Percentiles rank a stretch among this genome's conserved stretches.
These are phyloP conservation scores for Psidium guajava DNA, from an alignment of 345 rosid genomes.

Conservation along the genomic window DNA sequence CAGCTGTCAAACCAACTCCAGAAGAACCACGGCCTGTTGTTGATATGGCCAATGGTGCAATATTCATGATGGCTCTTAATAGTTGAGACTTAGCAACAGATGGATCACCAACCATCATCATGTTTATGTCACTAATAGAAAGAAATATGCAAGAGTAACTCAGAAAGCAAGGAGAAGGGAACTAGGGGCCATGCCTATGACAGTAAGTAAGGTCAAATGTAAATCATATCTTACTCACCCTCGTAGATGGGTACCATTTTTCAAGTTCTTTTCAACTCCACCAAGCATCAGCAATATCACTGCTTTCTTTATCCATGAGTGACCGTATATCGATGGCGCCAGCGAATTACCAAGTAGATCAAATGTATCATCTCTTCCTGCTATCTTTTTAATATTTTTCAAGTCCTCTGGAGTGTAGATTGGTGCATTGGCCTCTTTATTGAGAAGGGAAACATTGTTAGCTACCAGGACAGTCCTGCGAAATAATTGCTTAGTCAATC, in stretches of 20 bases:
- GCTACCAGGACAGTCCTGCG: constrained; percentile 89
- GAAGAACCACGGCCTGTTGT: constrained; percentile 99
- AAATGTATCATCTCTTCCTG: constrained; percentile 77
- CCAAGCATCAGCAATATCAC: constrained; percentile 88
- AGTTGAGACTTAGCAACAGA: constrained; percentile 99
- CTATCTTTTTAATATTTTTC: constrained; percentile 77
- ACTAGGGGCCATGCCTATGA: neutral
- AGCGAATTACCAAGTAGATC: constrained; percentile 85
- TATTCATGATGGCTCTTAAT: constrained; percentile 90
- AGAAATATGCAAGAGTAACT: neutral
- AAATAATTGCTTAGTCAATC: neutral
- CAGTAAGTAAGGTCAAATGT: neutral
- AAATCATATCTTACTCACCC: constrained; percentile 45
- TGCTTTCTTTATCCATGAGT: constrained; percentile 96
- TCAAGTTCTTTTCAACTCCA: constrained; percentile 90
- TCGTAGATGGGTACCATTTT: constrained; percentile 92
- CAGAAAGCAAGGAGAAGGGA: neutral
- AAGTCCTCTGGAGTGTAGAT: constrained; percentile 69
- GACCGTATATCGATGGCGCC: constrained; percentile 95
- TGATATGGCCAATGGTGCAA: constrained; percentile 98
- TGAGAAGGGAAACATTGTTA: constrained; percentile 79
- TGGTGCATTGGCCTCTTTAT: constrained; percentile 96
- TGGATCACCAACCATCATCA: constrained; percentile 99
- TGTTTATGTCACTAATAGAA: constrained; percentile 75
- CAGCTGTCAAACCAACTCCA: constrained; percentile 99